phyloP scores from a whole-genome alignment of 2,329 filamentous ascomycete genomes.

The Anisogramma anomala region DNA sequence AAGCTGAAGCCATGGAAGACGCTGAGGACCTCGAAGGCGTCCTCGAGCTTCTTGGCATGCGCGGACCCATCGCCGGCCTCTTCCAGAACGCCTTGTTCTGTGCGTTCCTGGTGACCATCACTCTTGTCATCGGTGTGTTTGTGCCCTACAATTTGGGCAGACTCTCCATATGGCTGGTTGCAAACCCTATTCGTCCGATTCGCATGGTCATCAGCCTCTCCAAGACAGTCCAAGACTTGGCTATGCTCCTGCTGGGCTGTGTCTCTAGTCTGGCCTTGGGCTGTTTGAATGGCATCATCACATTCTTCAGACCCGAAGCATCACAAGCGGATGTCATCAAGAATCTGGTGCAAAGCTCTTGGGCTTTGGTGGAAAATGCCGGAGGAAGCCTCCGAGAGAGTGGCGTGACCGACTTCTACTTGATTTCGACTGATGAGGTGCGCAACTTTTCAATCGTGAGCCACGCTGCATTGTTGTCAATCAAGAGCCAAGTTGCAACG shows the following conservation, averaged over 20 bases:
- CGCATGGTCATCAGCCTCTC: slow-evolving; percentile 60
- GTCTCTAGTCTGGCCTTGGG: slow-evolving; percentile 29
- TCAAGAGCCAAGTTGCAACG: slow-evolving; percentile 42
- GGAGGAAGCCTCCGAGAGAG: slow-evolving; percentile 37
- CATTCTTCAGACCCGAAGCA: slow-evolving; percentile 21
- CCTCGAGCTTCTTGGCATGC: slow-evolving; percentile 92
- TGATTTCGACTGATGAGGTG: slow-evolving; percentile 48
- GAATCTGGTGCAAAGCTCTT: slow-evolving; percentile 22
- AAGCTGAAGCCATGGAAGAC: slow-evolving; percentile 66
- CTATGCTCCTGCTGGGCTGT: slow-evolving; percentile 52
- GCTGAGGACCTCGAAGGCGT: slow-evolving; percentile 93
- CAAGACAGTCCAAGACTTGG: slow-evolving; percentile 68
- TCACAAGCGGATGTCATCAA: slow-evolving; percentile 8
- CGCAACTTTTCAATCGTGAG: slow-evolving; percentile 68
- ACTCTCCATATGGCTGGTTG: slow-evolving; percentile 64
- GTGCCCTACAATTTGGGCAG: slow-evolving; percentile 88
- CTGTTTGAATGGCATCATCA: slow-evolving; percentile 28
- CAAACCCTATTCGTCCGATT: slow-evolving; percentile 67
- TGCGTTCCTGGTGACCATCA: slow-evolving; percentile 76
- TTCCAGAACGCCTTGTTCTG: slow-evolving; percentile 95
- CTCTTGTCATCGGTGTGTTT: slow-evolving; percentile 76
- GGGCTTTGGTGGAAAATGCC: slow-evolving; percentile 31
- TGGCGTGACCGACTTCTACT: slow-evolving; percentile 38
- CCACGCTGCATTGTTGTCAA: slow-evolving; percentile 53
- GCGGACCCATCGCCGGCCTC: slow-evolving; percentile 77